phyloP scores from a whole-genome alignment of 441 rosid species.

The Iberis amara region DNA sequence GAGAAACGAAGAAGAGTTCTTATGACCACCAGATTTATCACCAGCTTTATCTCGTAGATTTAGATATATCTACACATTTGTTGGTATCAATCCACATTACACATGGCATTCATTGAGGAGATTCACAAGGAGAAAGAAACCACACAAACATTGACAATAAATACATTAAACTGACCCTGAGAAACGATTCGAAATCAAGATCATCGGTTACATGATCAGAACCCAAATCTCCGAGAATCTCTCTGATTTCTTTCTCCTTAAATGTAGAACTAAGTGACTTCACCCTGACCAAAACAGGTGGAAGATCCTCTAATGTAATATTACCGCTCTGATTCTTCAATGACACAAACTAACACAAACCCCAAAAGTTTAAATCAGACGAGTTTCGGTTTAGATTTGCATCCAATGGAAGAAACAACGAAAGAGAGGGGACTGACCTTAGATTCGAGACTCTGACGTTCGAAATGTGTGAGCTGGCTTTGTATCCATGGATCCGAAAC shows the following conservation, averaged over 20 bases:
- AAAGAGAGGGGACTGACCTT: slow-evolving; percentile 33
- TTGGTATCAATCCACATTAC: slow-evolving; percentile 14
- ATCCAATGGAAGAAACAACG: background rate
- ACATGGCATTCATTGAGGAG: slow-evolving; percentile 1
- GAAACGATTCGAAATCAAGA: slow-evolving; percentile 57
- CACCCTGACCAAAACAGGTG: slow-evolving; percentile 43
- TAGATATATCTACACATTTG: slow-evolving; percentile 39
- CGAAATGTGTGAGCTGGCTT: slow-evolving; percentile 66
- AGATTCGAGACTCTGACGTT: slow-evolving; percentile 56
- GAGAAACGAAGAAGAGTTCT: slow-evolving; percentile 52
- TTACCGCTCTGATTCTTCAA: slow-evolving; percentile 47
- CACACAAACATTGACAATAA: background rate
- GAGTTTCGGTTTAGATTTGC: background rate
- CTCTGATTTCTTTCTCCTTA: slow-evolving; percentile 54
- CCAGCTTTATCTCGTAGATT: slow-evolving; percentile 48
- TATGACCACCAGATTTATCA: slow-evolving; percentile 45
- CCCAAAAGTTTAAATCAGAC: background rate
- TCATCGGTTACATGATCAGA: slow-evolving; percentile 33
- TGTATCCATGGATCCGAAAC: slow-evolving; percentile 65
- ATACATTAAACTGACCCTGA: slow-evolving; percentile 37
- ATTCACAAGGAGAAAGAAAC: background rate
- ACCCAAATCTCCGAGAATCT: slow-evolving; percentile 34
- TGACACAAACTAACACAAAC: slow-evolving; percentile 38
- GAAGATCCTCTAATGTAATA: slow-evolving; percentile 44
- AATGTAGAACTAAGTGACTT: slow-evolving; percentile 46